Base-by-base conservation (phyloP, 495 filamentous ascomycete genomes). In the Acidomyces sp. region DNA sequence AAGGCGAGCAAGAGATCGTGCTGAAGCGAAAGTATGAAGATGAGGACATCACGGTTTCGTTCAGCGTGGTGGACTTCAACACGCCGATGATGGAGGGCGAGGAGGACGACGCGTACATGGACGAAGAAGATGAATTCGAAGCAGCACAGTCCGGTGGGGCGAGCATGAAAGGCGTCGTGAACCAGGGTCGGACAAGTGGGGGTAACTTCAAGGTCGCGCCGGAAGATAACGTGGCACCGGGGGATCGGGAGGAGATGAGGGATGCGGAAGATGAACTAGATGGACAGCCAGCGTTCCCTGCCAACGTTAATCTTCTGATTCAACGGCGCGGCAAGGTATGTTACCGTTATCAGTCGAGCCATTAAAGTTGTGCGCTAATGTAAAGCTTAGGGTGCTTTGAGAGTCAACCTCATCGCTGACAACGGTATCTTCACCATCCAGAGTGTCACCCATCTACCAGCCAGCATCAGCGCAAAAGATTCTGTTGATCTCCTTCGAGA, bases 31-130 rank as follows among this genome's bases (percentile, higher is more conserved):
- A 75, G 53, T 87, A 82, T 46, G 81, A 80, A 55, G 77, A 88
- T 55, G 90, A 99, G 67, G 82, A 73, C 48, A 93, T 99, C 67
- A 78, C 77, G 42, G 74, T 96, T 48, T 77, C 77, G 47, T 97
- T 97, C 70, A 90, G 86, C 48, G 86, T 94, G 57, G 77, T 82
- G 49, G 92, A 95, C 59, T 71, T 99, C 32, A 77, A 81, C 63
- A 73, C 72, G 65, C 64, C 75, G 39, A 68, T 80, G 51, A 65
- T 70, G 17, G 65, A 76, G 26, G 67, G 66, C 24, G 70, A 77
- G 48, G 45, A 62, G 39, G 47, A 54, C 33, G 57, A 62, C 37
- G 37, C 45, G 12, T 53, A 58, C 48, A 60, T 57, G 62, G 64
- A 62, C 46, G 60, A 60, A 32, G 61, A 65, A 36, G 57, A 52